Evolutionary conservation across 148 eudicot genomes (phyloP).

Genomic region (Persicaria tinctoria): DNA sequence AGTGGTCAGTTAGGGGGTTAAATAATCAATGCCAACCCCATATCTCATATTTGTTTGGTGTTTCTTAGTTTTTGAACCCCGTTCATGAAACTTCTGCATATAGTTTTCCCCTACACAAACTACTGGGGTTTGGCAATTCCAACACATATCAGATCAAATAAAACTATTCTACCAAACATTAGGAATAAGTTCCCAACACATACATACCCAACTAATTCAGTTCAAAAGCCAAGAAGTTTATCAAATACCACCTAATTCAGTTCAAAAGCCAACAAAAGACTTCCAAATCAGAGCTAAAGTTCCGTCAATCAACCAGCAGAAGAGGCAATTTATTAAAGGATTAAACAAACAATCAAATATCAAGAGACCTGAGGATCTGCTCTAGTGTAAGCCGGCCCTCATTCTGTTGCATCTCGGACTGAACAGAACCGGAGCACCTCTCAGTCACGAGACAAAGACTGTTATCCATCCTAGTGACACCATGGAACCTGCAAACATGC

Average conservation of each 20-base stretch:
- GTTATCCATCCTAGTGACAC: conserved; percentile 40
- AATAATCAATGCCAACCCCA: neutral
- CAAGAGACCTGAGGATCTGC: conserved; percentile 80
- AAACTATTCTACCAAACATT: neutral
- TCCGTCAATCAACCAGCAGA: neutral
- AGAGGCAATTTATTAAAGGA: neutral
- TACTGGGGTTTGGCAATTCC: neutral
- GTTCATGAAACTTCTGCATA: neutral
- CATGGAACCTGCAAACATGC: conserved; percentile 82
- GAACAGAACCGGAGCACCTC: conserved; percentile 72
- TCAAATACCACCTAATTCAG: neutral
- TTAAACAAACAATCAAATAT: conserved; percentile 9
- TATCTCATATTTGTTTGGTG: neutral
- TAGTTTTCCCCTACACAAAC: neutral
- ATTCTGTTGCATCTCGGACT: conserved; percentile 75
- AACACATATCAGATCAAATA: neutral
- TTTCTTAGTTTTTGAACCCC: neutral
- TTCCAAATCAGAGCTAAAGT: neutral
- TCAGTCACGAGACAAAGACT: conserved; percentile 64
- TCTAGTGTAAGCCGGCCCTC: conserved; percentile 88
- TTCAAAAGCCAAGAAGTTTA: neutral
- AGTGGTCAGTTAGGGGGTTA: neutral
- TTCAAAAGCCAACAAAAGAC: neutral
- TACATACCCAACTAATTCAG: neutral
- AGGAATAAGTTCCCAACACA: neutral